Base-by-base conservation (phyloP, 768 basidiomycete species). In the Tulasnella calospora region DNA sequence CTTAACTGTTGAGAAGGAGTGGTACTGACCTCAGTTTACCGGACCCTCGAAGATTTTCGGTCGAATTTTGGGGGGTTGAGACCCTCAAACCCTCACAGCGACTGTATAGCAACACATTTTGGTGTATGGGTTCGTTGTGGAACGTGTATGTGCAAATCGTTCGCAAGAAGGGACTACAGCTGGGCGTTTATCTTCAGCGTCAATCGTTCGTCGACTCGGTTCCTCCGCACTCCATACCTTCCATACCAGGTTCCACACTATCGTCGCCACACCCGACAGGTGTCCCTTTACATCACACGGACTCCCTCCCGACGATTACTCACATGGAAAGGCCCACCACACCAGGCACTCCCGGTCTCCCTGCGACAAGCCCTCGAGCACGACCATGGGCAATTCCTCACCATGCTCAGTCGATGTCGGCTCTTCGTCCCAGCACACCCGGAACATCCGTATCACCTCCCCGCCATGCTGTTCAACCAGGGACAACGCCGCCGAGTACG, bases 121-220 rank as follows among this genome's bases (percentile, higher is more conserved):
- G 94, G 90, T 94, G 95, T 82, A 95, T 92, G 2, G 96, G 96
- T 12, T 94, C 89, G 81, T 85, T 94, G 82, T 96, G 91, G 87
- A 95, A 95, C 80, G 90, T 95, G 1, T 97, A 96, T 82, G 91
- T 96, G 61, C 95, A 97, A 83, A 88, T 95, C 69, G 91, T 95
- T 73, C 89, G 91, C 80, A 94, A 93, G 88, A 96, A 96, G 83
- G 83, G 86, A 23, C 82, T 87, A 2, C 95, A 98, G 82, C 86
- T 97, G 1, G 96, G 96, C 0, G 90, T 97, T 40, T 97, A 97
- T 82, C 87, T 97, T 1, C 94, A 96, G 82, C 88, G 96, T 10
- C 95, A 96, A 83, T 92, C 91, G 30, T 91, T 87, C 76, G 88
- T 94, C 38, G 94, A 78, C 27, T 73, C 77, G 7, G 96, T 80